phyloP scores from a whole-genome alignment of 805 yeast genomes.

The Schwanniomyces vanrijiae region DNA sequence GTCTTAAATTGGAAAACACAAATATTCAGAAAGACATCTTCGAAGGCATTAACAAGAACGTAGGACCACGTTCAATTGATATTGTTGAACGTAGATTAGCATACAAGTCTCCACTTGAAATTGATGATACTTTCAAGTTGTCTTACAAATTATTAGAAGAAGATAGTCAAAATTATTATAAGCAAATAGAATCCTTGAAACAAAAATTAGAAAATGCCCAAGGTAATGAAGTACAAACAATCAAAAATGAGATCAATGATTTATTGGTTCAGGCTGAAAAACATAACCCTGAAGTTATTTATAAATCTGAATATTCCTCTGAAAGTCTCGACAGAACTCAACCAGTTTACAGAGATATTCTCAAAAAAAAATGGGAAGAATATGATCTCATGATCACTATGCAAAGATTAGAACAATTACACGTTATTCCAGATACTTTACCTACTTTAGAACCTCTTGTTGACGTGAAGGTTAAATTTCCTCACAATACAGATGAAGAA shows the following conservation, averaged over 20 bases:
- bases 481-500: conserved; percentile 55
- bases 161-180: conserved; percentile 44
- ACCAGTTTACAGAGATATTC: conserved; percentile 77
- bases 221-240: conserved; percentile 11
- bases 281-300: conserved; percentile 82
- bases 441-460: conserved; percentile 84
- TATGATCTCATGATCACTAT: conserved; percentile 73
- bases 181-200: conserved; percentile 36
- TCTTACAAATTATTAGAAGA: conserved; percentile 62
- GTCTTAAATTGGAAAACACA: conserved; percentile 24
- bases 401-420: conserved; percentile 87
- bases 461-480: conserved; percentile 73
- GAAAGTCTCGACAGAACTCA: conserved; percentile 60
- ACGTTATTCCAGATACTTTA: conserved; percentile 89
- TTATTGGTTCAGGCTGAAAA: conserved; percentile 63
- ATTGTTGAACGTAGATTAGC: conserved; percentile 42
- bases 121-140: conserved; percentile 69
- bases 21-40: conserved; percentile 21
- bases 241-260: conserved; percentile 17
- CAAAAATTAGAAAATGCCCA: conserved; percentile 21
- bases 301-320: conserved; percentile 52
- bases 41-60: conserved; percentile 18
- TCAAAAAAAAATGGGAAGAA: conserved; percentile 69
- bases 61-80: conserved; percentile 56
- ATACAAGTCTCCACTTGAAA: conserved; percentile 67